phyloP scores from a whole-genome alignment of 352 stramenopile species.

The Phytophthora sojae region DNA sequence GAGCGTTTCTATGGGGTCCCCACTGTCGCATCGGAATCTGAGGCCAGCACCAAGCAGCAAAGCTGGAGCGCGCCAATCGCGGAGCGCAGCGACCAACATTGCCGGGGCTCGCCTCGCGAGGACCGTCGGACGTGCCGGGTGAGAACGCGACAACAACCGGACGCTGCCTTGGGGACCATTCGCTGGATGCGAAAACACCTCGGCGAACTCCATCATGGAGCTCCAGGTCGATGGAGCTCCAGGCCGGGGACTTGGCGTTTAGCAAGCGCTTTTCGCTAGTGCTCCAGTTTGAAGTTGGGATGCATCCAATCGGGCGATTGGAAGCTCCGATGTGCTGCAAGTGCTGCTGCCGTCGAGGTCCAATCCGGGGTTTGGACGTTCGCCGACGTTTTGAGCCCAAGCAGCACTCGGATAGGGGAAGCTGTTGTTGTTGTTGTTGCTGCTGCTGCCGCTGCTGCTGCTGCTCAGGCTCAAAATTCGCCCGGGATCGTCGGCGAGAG shows the following conservation, averaged over 20 bases:
- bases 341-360: slow-evolving; percentile 7
- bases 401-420: not conserved
- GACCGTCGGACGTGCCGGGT: slow-evolving; percentile 32
- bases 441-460: too few relatives aligned
- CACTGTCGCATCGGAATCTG: slow-evolving; percentile 25
- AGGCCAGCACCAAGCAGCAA: slow-evolving; percentile 36
- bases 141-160: slow-evolving; percentile 28
- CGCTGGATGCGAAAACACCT: slow-evolving; percentile 25
- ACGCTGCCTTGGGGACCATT: slow-evolving; percentile 27
- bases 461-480: slow-evolving; percentile 9
- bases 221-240: not conserved
- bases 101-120: slow-evolving; percentile 8
- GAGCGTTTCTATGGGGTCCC: slow-evolving; percentile 28
- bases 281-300: slow-evolving; percentile 29
- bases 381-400: not conserved
- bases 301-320: slow-evolving; percentile 37
- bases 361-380: slow-evolving; percentile 37
- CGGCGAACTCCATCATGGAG: not conserved
- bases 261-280: slow-evolving; percentile 21
- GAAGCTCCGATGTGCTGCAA: slow-evolving; percentile 33
- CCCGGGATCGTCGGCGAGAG: slow-evolving; percentile 18
- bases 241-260: slow-evolving; percentile 3
- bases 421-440: slow-evolving; percentile 1
- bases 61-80: slow-evolving; percentile 21
- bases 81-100: slow-evolving; percentile 18